phyloP scores from a whole-genome alignment of 2,329 filamentous ascomycete species.

The Emmonsia crescens region DNA sequence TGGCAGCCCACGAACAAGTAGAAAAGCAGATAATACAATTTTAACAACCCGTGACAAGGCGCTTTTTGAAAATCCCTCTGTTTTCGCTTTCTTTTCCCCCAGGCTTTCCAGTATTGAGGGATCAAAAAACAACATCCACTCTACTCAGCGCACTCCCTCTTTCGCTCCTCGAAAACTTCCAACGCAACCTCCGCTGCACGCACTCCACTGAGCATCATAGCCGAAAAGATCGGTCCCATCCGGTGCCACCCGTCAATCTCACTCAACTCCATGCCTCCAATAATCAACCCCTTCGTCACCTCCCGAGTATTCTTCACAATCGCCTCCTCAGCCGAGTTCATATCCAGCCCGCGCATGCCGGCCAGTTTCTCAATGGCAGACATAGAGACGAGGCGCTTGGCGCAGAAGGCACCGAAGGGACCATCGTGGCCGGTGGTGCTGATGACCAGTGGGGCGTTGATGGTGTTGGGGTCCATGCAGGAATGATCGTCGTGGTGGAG shows the following conservation, averaged over 20 bases:
- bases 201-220: slow-evolving; percentile 77
- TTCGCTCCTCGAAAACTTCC: slow-evolving; percentile 60
- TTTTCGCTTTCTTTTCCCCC: neutral
- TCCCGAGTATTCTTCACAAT: slow-evolving; percentile 89
- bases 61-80: neutral
- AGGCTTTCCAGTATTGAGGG: neutral
- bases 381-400: slow-evolving; percentile 87
- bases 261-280: slow-evolving; percentile 89
- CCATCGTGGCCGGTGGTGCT: slow-evolving; percentile 86
- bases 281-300: slow-evolving; percentile 75
- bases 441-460: slow-evolving; percentile 82
- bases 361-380: slow-evolving; percentile 69
- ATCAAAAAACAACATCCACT: neutral
- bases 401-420: slow-evolving; percentile 81
- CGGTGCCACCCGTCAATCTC: slow-evolving; percentile 86
- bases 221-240: slow-evolving; percentile 83
- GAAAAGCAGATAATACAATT: neutral
- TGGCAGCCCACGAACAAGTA: neutral
- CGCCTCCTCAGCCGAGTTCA: slow-evolving; percentile 82
- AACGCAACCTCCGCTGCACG: slow-evolving; percentile 81
- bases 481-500: slow-evolving; percentile 83
- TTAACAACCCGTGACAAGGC: neutral
- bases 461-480: slow-evolving; percentile 97
- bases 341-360: slow-evolving; percentile 87
- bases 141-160: slow-evolving; percentile 55